These are phyloP conservation scores for Scytalidium lignicola DNA, from an alignment of 2,329 filamentous ascomycete species.

Conservation along the genomic window DNA sequence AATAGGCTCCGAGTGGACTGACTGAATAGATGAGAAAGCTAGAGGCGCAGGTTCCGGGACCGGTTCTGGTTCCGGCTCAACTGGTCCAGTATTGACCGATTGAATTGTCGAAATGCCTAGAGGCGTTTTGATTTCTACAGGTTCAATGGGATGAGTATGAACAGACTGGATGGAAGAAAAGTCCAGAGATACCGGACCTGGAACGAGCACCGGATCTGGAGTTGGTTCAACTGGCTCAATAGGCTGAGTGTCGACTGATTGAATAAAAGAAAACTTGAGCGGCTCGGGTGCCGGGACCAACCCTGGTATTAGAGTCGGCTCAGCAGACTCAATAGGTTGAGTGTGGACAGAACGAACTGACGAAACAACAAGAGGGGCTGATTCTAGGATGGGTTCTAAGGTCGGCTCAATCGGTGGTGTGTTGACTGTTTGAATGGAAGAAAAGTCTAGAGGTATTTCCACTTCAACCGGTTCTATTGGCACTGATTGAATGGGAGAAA, in stretches of 20 bases:
- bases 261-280: slow-evolving; percentile 7
- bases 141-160: neutral
- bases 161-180: neutral
- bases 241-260: too few species aligned
- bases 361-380: neutral
- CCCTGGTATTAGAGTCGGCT: slow-evolving; percentile 2
- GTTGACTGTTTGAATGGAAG: slow-evolving; percentile 1
- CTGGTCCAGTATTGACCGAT: neutral
- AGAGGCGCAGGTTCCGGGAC: slow-evolving; percentile 14
- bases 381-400: neutral
- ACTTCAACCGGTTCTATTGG: slow-evolving; percentile 33
- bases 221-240: neutral
- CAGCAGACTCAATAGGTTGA: slow-evolving; percentile 6
- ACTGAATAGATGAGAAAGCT: slow-evolving; percentile 22
- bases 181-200: slow-evolving; percentile 4
- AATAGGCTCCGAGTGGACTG: slow-evolving; percentile 6
- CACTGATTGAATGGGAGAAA: slow-evolving; percentile 41
- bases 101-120: slow-evolving; percentile 7
- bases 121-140: neutral
- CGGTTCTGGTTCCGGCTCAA: neutral
- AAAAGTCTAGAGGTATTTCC: slow-evolving; percentile 2
- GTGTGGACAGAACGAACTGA: slow-evolving; percentile 16
- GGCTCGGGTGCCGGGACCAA: neutral
- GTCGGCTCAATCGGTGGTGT: neutral
- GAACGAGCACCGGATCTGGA: slow-evolving; percentile 22